Evolutionary conservation across 148 eudicot species (phyloP), one percentile per base, ranked within the genome.

Genomic region (Rhododendron henanense): DNA sequence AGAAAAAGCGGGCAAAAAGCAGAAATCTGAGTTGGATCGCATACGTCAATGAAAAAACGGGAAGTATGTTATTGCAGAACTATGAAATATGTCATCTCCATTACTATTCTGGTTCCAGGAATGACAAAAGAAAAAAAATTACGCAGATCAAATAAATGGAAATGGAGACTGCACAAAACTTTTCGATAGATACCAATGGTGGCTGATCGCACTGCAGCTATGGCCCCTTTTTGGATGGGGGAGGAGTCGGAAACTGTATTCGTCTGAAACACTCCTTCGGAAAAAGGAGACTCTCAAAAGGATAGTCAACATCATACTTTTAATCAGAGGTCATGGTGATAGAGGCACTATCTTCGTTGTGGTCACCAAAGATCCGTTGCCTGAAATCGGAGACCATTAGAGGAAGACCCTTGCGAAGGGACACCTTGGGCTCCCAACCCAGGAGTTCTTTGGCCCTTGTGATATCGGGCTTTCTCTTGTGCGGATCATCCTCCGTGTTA

Each of bases 401-500:
- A 13, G 99, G 99, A 4, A 97, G 96, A 87, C 99, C 99, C 85
- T 97, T 91, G 50, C 87, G 92, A 47, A 97, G 95, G 4, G 95
- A 67, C 53, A 97, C 91, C 89, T 95, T 97, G 25, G 99, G 99
- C 87, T 97, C 98, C 99, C 98, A 97, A 1, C 98, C 98, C 1
- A 97, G 93, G 48, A 90, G 88, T 37, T 97, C 99, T 87, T 94
- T 97, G 23, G 99, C 99, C 94, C 83, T 93, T 3, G 93, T 78
- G 87, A 95, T 97, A 85, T 97, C 98, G 0, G 98, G 99, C 84
- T 97, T 97, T 84, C 99, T 93, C 97, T 94, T 94, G 93, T 94
- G 98, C 1, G 99, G 99, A 85, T 97, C 98, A 80, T 97, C 99
- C 86, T 94, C 97, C 1, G 99, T 97, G 94, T 97, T 97, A 2